Base-by-base conservation (phyloP, 2,329 filamentous ascomycete species). In the Teratosphaeriaceae sp. region DNA sequence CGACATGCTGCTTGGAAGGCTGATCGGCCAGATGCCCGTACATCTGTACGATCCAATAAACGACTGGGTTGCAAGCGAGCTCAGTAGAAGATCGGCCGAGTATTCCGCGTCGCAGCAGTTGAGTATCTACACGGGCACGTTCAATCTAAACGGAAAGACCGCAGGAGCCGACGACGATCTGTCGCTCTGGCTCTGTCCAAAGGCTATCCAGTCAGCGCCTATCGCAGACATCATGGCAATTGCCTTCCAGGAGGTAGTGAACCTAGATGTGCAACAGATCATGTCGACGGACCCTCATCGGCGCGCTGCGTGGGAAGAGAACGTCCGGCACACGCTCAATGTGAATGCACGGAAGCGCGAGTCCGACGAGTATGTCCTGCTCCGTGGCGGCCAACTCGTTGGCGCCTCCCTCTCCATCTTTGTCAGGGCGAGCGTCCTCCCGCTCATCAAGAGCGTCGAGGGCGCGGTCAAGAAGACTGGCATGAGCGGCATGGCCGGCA, bases 241-340 rank as follows among this genome's bases (percentile, higher is more conserved):
- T 13, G 92, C 88, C 0, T 97, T 98, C 56, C 92, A 98, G 61
- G 92, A 98, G 65, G 97, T 98, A 49, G 92, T 98, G n/a, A 87
- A 95, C 59, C 71, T 98, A 36, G 96, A 88, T 55, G 92, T 94
- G 13, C 90, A 97, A 62, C 92, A 98, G 59, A 97, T 98, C 59
- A 96, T 98, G 88, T 95, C 94, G 52, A 97, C 89, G 47, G 90
- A 98, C 61, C 92, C 92, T 1, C 80, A 82, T 2, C 78, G 86
- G 42, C 86, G 90, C 52, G 82, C 88, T 50, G 70, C 82, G 16
- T 98, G 92, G 92, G 92, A 98, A 62, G 69, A 75, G 41, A 82
- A 85, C 3, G 88, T 97, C 19, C 82, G 83, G 51, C 73, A 72
- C 35, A 87, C 83, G 12, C 67, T 98, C 29, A 96, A 97, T 55